Base-by-base conservation (phyloP, 768 basidiomycete species). In the Hericium erinaceus region DNA sequence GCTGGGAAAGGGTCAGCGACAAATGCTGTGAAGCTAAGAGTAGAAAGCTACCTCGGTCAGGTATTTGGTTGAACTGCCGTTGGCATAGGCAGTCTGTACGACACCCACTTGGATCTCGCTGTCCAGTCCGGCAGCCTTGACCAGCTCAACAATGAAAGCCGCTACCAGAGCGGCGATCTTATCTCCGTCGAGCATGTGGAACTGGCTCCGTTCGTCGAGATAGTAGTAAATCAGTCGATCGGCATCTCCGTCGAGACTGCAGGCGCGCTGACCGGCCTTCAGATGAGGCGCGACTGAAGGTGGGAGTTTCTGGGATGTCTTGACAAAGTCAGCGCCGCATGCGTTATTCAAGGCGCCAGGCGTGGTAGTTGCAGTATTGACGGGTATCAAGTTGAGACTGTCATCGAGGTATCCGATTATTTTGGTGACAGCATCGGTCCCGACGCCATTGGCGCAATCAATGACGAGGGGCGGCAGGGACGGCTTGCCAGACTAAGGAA, bases 381-480 rank as follows among this genome's bases (percentile, higher is more conserved):
- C 78, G 40, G 92, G 74, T 58, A 80, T 72, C 49, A 98, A 67
- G 24, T 80, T 76, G 33, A 98, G 70, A 7, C 74, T 76, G 24
- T 75, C 75, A 16, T 78, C 80, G 22, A 97, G 79, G 55, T 81
- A 77, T 55, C 79, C 71, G 4, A 75, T 67, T 40, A 98, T 74
- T 46, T 78, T 80, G 38, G 74, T 73, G 12, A 90, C 84, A 40
- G 88, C 85, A 7, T 77, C 74, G 15, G 89, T 83, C 50, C 97
- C 97, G 22, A 99, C 97, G 26, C 97, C 97, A 68, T 99, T 98
- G n/a, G 97, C 97, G 68, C 97, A 98, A 70, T 99, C 97, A 44
- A 99, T 77, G n/a, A 89, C 69, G 50, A 99, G 67, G 39, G 84
- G 81, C 15, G 79, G 70, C 11, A 79, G 71, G 54, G 75, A 72